Percentiles rank a stretch among this genome's conserved stretches.
These are phyloP conservation scores for Nakazawaea ishiwadae DNA, from an alignment of 805 yeast species.

Conservation along the genomic window DNA sequence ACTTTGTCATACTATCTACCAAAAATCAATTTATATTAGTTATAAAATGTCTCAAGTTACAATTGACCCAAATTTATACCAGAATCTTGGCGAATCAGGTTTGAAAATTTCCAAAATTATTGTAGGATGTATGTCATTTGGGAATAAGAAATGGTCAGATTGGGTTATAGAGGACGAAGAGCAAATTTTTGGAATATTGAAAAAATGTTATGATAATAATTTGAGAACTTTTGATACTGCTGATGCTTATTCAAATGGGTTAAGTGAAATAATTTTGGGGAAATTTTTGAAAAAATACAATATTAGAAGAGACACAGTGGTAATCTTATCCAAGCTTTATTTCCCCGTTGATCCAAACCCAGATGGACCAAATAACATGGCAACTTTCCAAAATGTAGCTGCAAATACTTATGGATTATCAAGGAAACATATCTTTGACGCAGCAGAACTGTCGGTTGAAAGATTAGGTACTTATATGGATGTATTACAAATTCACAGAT, in stretches of 20 bases:
- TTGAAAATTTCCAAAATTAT: slow-evolving; percentile 43
- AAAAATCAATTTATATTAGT: too few relatives aligned
- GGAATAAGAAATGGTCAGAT: slow-evolving; percentile 35
- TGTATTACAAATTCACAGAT: slow-evolving; percentile 53
- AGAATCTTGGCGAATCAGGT: slow-evolving; percentile 38
- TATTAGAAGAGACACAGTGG: slow-evolving; percentile 50
- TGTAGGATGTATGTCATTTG: slow-evolving; percentile 54
- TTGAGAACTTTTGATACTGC: slow-evolving; percentile 50
- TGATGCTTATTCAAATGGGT: slow-evolving; percentile 41
- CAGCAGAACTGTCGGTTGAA: slow-evolving; percentile 33
- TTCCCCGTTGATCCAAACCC: slow-evolving; percentile 20
- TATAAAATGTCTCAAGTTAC: too few relatives aligned
- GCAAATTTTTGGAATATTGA: slow-evolving; percentile 36
- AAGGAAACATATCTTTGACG: slow-evolving; percentile 43
- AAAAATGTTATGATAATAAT: slow-evolving; percentile 42
- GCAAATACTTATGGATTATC: slow-evolving; percentile 35
- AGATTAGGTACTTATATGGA: slow-evolving; percentile 51
- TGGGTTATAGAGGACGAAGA: slow-evolving; percentile 47
- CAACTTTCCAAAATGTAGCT: neutral
- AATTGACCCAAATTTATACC: too few relatives aligned
- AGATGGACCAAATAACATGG: slow-evolving; percentile 16
- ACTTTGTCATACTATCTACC: too few relatives aligned
- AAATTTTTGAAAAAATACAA: slow-evolving; percentile 46
- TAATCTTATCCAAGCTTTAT: slow-evolving; percentile 47
- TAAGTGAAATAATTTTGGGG: slow-evolving; percentile 44